These are phyloP conservation scores for Xylaria sp. DNA, from an alignment of 2,329 filamentous ascomycete genomes.

Conservation along the genomic window DNA sequence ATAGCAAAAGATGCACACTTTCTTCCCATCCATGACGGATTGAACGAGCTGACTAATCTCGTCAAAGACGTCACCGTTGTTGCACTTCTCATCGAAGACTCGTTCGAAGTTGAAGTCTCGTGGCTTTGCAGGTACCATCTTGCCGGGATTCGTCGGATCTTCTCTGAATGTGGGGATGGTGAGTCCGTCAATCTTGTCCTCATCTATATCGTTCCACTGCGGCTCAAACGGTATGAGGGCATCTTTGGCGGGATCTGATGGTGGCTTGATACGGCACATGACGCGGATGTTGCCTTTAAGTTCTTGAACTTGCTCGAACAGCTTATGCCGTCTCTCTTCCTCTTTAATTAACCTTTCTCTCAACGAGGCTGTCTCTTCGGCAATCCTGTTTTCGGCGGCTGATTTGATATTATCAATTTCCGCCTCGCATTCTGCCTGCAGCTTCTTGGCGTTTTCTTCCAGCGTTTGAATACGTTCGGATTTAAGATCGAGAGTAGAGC, in stretches of 20 bases:
- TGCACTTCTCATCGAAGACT: constrained; percentile 81
- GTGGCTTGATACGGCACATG: constrained; percentile 93
- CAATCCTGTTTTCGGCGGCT: constrained; percentile 82
- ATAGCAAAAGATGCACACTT: constrained; percentile 99
- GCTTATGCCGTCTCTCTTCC: constrained; percentile 86
- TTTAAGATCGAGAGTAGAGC: constrained; percentile 45
- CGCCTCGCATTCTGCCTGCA: constrained; percentile 42
- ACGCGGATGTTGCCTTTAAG: constrained; percentile 98
- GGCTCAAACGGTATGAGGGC: constrained; percentile 80
- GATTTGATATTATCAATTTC: constrained; percentile 74
- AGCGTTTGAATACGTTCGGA: constrained; percentile 46
- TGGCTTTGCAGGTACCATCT: constrained; percentile 77
- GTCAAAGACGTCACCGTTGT: constrained; percentile 89
- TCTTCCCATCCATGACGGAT: constrained; percentile 95
- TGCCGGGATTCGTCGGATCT: constrained; percentile 74
- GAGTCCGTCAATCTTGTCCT: constrained; percentile 88
- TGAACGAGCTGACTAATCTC: constrained; percentile 98
- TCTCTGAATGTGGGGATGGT: constrained; percentile 84
- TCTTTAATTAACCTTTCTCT: constrained; percentile 88
- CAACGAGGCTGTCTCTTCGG: constrained; percentile 66
- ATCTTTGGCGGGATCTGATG: constrained; percentile 68
- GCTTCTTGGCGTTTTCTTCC: constrained; percentile 43
- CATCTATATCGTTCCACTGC: constrained; percentile 68
- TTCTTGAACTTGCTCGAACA: constrained; percentile 98
- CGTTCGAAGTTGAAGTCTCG: constrained; percentile 92